These are phyloP conservation scores for Lolium multiflorum DNA, from an alignment of 176 grass and related monocot genomes.

Conservation along the genomic window DNA sequence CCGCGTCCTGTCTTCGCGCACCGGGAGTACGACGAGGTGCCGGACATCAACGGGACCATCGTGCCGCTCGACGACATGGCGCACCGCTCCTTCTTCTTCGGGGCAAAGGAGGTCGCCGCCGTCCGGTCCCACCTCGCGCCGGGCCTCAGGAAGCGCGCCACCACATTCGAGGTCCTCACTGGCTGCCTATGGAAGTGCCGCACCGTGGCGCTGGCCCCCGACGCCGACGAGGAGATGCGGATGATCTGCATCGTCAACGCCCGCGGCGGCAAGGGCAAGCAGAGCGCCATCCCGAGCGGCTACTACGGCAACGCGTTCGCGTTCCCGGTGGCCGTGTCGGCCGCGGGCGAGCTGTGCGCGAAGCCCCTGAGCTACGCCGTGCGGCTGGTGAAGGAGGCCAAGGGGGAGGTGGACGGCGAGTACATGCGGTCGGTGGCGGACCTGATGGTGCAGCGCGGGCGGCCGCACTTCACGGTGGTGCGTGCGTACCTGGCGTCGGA, in stretches of 20 bases:
- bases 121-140: constrained; percentile 42
- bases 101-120: constrained; percentile 42
- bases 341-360: constrained; percentile 45
- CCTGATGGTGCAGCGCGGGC: not conserved
- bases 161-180: constrained; percentile 73
- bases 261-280: constrained; percentile 36
- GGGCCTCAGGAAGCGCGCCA: constrained; percentile 36
- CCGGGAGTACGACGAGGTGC: not conserved
- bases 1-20: constrained; percentile 54
- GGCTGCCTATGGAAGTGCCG: constrained; percentile 73
- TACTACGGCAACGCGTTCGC: constrained; percentile 83
- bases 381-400: no score
- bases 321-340: constrained; percentile 52
- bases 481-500: not conserved
- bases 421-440: no score
- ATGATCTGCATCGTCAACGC: constrained; percentile 67
- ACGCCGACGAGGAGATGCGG: constrained; percentile 72
- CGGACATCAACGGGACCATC: no score
- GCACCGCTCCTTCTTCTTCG: constrained; percentile 77
- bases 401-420: no score
- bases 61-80: constrained; percentile 51
- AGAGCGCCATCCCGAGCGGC: constrained; percentile 41
- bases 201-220: constrained; percentile 56
- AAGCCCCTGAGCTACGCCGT: not conserved
- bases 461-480: not conserved